Evolutionary conservation across 768 basidiomycete species (phyloP).

Genomic region (Podaxis sp.): DNA sequence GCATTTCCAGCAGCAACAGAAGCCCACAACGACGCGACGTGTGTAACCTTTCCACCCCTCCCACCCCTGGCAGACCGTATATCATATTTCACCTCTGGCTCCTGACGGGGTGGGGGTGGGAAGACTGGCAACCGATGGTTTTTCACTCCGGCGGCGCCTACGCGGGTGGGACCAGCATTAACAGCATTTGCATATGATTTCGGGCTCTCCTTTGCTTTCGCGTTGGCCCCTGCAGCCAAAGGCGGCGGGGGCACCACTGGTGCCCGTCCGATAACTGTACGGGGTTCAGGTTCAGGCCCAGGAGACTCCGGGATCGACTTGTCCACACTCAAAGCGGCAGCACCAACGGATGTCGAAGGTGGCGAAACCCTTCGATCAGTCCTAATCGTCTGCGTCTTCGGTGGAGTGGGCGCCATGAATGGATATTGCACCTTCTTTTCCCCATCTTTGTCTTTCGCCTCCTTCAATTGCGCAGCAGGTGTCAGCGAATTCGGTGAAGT

Average conservation of each 20-base stretch:
- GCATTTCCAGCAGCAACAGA: constrained; percentile 33
- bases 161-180: background rate
- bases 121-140: constrained; percentile 26
- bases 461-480: background rate
- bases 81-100: constrained; percentile 64
- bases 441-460: background rate
- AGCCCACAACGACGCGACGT: constrained; percentile 74
- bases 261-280: background rate
- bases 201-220: background rate
- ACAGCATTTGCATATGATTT: constrained; percentile 6
- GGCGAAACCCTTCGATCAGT: constrained; percentile 34
- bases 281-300: background rate
- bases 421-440: constrained; percentile 18
- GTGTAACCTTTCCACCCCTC: constrained; percentile 66
- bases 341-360: constrained; percentile 20
- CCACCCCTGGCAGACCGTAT: constrained; percentile 76
- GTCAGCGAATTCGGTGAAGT: too few species aligned
- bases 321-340: background rate
- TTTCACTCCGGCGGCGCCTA: background rate
- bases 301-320: background rate
- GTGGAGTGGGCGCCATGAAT: constrained; percentile 19
- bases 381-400: constrained; percentile 26
- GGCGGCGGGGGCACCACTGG: background rate
- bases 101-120: constrained; percentile 25
- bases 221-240: background rate